Percentiles rank a stretch among this genome's conserved stretches.
phyloP scores from a whole-genome alignment of 345 rosid genomes.

The Lepidium didymum region DNA sequence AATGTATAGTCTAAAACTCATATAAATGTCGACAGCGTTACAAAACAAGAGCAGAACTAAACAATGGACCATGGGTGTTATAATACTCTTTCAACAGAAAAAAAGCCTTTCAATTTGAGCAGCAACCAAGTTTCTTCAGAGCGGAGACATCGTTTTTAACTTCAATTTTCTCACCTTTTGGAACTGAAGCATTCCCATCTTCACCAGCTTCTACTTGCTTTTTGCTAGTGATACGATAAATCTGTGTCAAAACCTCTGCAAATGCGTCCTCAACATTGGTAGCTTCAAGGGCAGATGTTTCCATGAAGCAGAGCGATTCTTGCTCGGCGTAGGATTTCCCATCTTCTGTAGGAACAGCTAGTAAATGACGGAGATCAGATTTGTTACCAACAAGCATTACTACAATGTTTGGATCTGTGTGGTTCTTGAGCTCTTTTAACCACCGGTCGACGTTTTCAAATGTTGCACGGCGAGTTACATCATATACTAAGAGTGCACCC shows the following conservation, averaged over 20 bases:
- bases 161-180: constrained; percentile 53
- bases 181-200: constrained; percentile 32
- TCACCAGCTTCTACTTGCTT: constrained; percentile 51
- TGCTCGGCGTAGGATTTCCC: constrained; percentile 55
- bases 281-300: constrained; percentile 65
- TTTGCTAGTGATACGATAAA: constrained; percentile 49
- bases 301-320: constrained; percentile 56
- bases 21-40: constrained; percentile 19
- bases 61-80: constrained; percentile 22
- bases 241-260: constrained; percentile 59
- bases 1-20: constrained; percentile 18
- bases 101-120: constrained; percentile 35
- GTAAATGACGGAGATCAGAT: constrained; percentile 59
- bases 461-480: constrained; percentile 58
- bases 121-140: constrained; percentile 57
- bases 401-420: constrained; percentile 62
- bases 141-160: constrained; percentile 60
- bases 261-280: constrained; percentile 57
- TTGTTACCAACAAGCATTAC: constrained; percentile 72
- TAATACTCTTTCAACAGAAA: constrained; percentile 17
- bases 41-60: constrained; percentile 8
- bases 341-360: constrained; percentile 58
- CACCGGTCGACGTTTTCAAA: constrained; percentile 66
- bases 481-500: constrained; percentile 64
- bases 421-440: constrained; percentile 59